phyloP scores from a whole-genome alignment of 2,329 filamentous ascomycete species.

The Pseudogymnoascus sp. region DNA sequence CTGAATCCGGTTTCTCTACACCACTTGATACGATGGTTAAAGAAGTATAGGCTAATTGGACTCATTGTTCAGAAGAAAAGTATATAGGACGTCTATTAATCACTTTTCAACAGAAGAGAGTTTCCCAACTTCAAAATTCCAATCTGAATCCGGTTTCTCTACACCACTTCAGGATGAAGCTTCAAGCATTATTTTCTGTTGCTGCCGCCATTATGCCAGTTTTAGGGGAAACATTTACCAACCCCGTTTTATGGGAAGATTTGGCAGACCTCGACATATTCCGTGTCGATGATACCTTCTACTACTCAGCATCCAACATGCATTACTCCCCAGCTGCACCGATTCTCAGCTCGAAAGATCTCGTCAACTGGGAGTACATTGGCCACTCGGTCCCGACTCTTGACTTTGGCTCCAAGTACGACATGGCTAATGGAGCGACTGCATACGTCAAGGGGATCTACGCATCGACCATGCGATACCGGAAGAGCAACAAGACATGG shows the following conservation, averaged over 20 bases:
- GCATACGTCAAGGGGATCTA: slow-evolving; percentile 48
- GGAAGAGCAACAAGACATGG: slow-evolving; percentile 38
- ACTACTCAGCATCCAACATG: slow-evolving; percentile 38
- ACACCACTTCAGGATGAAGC: neutral
- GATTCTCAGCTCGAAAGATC: slow-evolving; percentile 45
- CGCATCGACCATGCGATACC: slow-evolving; percentile 46
- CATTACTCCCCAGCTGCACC: slow-evolving; percentile 42
- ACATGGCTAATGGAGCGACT: slow-evolving; percentile 33
- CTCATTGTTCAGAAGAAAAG: neutral
- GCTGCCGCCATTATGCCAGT: neutral
- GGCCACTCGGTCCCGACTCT: slow-evolving; percentile 38
- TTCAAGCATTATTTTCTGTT: neutral
- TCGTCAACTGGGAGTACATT: slow-evolving; percentile 43
- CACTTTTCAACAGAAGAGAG: neutral
- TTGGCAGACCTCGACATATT: slow-evolving; percentile 46
- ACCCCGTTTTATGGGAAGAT: slow-evolving; percentile 47
- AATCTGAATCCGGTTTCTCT: neutral
- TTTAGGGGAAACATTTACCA: slow-evolving; percentile 28
- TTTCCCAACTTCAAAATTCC: neutral
- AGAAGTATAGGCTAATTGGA: neutral
- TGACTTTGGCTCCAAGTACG: slow-evolving; percentile 40
- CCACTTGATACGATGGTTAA: neutral
- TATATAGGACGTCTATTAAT: neutral
- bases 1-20: neutral
- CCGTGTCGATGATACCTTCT: slow-evolving; percentile 39